phyloP scores from a whole-genome alignment of 768 basidiomycete genomes.

The Boletus sp. region DNA sequence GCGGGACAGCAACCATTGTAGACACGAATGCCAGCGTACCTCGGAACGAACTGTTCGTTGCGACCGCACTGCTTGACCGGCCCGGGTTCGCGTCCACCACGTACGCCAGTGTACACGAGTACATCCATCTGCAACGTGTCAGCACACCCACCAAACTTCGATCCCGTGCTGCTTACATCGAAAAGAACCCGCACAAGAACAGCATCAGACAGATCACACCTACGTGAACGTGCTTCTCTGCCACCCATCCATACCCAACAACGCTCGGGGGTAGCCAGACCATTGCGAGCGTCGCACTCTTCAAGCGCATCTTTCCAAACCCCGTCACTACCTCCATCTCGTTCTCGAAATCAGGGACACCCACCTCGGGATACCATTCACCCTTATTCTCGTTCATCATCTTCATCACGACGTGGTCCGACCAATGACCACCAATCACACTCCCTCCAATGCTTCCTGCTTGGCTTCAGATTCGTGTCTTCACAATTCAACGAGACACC shows the following conservation, averaged over 20 bases:
- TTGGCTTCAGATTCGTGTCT: neutral
- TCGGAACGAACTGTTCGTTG: constrained; percentile 74
- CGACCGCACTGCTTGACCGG: constrained; percentile 71
- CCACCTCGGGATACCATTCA: constrained; percentile 61
- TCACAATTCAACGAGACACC: constrained; percentile 12
- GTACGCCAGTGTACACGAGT: constrained; percentile 74
- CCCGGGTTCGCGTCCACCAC: constrained; percentile 86
- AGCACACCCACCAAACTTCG: neutral
- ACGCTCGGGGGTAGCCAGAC: constrained; percentile 54
- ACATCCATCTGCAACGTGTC: constrained; percentile 46
- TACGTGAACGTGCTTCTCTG: constrained; percentile 58
- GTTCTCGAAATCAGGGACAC: constrained; percentile 4
- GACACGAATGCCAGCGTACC: constrained; percentile 67
- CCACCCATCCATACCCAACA: constrained; percentile 75
- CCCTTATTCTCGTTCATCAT: constrained; percentile 47
- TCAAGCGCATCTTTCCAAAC: constrained; percentile 61
- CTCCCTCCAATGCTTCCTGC: constrained; percentile 52
- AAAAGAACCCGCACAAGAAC: constrained; percentile 70
- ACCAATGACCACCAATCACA: constrained; percentile 57
- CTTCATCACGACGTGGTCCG: constrained; percentile 46
- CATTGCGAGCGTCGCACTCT: constrained; percentile 59
- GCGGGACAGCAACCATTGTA: constrained; percentile 70
- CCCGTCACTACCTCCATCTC: neutral
- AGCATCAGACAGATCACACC: constrained; percentile 69
- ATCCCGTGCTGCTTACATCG: constrained; percentile 50